Evolutionary conservation across 129 eudicot species (phyloP).

Genomic region (Mikania micrantha): DNA sequence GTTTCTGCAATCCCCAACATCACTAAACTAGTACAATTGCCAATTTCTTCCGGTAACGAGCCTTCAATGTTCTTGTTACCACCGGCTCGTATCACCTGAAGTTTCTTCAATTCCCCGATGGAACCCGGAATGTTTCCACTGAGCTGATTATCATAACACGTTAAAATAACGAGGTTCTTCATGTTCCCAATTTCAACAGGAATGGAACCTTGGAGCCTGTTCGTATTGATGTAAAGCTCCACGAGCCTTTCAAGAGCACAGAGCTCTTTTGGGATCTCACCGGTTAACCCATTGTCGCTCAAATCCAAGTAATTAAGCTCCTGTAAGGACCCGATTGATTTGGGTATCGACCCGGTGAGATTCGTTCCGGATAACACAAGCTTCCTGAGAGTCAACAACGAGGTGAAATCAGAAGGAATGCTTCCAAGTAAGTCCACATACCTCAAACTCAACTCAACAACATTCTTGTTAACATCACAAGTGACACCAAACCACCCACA

Average conservation of each 20-base stretch:
- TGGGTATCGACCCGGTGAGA: conserved; percentile 70
- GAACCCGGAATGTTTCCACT: conserved; percentile 54
- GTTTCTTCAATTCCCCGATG: conserved; percentile 55
- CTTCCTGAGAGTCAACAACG: conserved; percentile 37
- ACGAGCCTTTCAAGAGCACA: conserved; percentile 48
- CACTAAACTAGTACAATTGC: conserved; percentile 56
- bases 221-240: conserved; percentile 55
- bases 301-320: conserved; percentile 52
- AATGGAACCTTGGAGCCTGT: conserved; percentile 56
- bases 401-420: conserved; percentile 45
- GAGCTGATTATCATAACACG: conserved; percentile 69
- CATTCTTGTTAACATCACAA: conserved; percentile 52
- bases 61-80: conserved; percentile 94
- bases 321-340: conserved; percentile 40
- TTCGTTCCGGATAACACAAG: conserved; percentile 72
- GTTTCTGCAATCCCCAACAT: conserved; percentile 88
- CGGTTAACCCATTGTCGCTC: conserved; percentile 77
- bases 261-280: conserved; percentile 63
- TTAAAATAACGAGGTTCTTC: conserved; percentile 41
- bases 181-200: conserved; percentile 61
- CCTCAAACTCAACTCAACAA: conserved; percentile 50
- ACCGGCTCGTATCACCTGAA: conserved; percentile 69
- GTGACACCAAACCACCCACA: conserved; percentile 71
- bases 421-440: conserved; percentile 63
- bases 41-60: conserved; percentile 63